phyloP scores from a whole-genome alignment of 1,139 yeast genomes.

The Geotrichum aggregatum region DNA sequence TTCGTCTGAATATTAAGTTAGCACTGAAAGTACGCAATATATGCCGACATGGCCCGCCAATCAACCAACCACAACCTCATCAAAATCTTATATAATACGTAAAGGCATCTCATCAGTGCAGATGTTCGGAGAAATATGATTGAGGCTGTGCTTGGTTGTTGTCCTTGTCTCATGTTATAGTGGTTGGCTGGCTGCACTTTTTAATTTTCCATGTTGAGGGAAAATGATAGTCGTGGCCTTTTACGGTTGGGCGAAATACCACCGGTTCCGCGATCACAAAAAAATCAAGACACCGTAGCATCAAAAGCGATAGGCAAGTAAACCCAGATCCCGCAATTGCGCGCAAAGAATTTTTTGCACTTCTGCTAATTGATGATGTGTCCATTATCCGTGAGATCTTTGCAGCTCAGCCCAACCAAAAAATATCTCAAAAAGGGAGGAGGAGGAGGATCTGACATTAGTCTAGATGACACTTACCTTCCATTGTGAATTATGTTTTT shows the following conservation, averaged over 20 bases:
- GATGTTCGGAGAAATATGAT: too few species aligned
- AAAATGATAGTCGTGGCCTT: slow-evolving; percentile 18
- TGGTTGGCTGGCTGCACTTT: not conserved
- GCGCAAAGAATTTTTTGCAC: not conserved
- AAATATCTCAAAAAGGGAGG: not conserved
- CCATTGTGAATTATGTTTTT: slow-evolving; percentile 27
- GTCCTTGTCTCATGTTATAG: not conserved
- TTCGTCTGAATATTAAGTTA: slow-evolving; percentile 33
- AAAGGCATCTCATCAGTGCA: too few species aligned
- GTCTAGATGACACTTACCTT: slow-evolving; percentile 28
- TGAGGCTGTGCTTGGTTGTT: too few species aligned
- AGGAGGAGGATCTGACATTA: not conserved
- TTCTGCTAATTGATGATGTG: slow-evolving; percentile 10
- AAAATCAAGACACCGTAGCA: slow-evolving; percentile 5
- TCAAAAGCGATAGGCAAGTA: not conserved
- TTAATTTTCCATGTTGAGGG: slow-evolving; percentile 10
- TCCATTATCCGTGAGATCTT: slow-evolving; percentile 7
- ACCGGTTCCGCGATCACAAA: not conserved
- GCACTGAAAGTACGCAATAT: slow-evolving; percentile 1
- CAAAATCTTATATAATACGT: too few species aligned
- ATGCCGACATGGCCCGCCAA: too few species aligned
- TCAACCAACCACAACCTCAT: too few species aligned
- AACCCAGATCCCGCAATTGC: slow-evolving; percentile 25
- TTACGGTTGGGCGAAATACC: slow-evolving; percentile 17
- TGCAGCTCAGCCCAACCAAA: slow-evolving; percentile 3